Base-by-base conservation (phyloP, 768 basidiomycete species). In the Psilocybe tampanensis region DNA sequence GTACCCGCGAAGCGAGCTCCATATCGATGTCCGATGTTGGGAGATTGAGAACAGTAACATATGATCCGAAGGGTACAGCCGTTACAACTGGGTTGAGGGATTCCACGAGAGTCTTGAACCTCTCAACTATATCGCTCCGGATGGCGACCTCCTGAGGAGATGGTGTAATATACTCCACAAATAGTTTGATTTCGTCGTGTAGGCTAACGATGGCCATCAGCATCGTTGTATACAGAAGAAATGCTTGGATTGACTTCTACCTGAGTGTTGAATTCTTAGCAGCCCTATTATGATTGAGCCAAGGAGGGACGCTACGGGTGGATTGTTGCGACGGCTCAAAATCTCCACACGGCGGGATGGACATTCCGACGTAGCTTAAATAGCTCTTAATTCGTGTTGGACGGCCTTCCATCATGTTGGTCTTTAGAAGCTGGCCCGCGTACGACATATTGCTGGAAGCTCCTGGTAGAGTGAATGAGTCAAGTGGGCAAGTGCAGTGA, bases 161-260 rank as follows among this genome's bases (percentile, higher is more conserved):
- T 9, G 65, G 66, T 18, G 52, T 52, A 57, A 70, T 66, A 44
- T 66, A 70, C 2, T 58, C 44, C 56, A 65, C 56, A 49, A 68
- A 66, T 19, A 49, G 32, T 13, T 53, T 39, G 21, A 68, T 68
- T 29, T 67, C 67, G 22, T 64, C 53, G 43, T 68, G 64, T 3
- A 66, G 42, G 18, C 62, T 63, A 44, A 12, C 17, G 23, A 29
- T 24, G 21, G 8, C 36, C 23, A n/a, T 12, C 6, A 48, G 21
- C n/a, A n/a, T n/a, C n/a, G n/a, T n/a, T n/a, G n/a, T n/a, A n/a
- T 29, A 29, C 9, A n/a, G n/a, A n/a, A n/a, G n/a, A n/a, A n/a
- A n/a, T n/a, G n/a, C n/a, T n/a, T n/a, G n/a, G n/a, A n/a, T n/a
- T n/a, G n/a, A n/a, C n/a, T n/a, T n/a, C n/a, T 23, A 19, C 42